Percentiles rank a stretch among this genome's conserved stretches.
phyloP scores from a whole-genome alignment of 495 filamentous ascomycete genomes.

The Filosporella fistucella region DNA sequence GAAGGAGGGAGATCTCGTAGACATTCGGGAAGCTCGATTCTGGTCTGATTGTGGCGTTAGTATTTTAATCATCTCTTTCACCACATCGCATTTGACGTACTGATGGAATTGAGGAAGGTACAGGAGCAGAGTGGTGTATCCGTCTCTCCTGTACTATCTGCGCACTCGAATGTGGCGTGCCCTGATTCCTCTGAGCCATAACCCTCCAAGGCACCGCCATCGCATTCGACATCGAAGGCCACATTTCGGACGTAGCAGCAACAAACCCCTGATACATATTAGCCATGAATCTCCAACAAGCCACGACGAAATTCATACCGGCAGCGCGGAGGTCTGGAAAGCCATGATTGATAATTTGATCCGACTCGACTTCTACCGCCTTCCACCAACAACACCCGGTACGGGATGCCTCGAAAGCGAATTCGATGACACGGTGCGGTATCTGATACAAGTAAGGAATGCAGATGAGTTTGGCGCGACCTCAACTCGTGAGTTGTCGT shows the following conservation, averaged over 20 bases:
- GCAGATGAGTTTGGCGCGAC: not conserved
- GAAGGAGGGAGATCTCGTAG: constrained; percentile 13
- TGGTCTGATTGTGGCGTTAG: constrained; percentile 11
- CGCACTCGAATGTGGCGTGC: constrained; percentile 3
- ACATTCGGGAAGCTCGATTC: constrained; percentile 16
- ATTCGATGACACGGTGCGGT: not conserved
- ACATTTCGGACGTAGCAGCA: constrained; percentile 46
- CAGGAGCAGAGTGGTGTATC: not conserved
- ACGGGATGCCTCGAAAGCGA: not conserved
- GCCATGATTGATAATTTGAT: constrained; percentile 27
- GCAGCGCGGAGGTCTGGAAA: constrained; percentile 37
- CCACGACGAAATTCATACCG: constrained; percentile 25
- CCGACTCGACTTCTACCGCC: not conserved
- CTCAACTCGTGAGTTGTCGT: not conserved
- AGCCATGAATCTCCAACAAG: not conserved
- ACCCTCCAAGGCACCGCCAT: constrained; percentile 39
- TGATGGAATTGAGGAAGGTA: constrained; percentile 2
- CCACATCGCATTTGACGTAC: constrained; percentile 3
- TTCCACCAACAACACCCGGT: constrained; percentile 2
- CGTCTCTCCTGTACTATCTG: constrained; percentile 12
- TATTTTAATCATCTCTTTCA: not conserved
- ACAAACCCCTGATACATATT: constrained; percentile 34
- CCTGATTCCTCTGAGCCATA: constrained; percentile 10
- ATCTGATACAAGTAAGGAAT: constrained; percentile 10
- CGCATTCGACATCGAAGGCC: constrained; percentile 48